A percentile compares a stretch with the other conserved stretches of the same genome.
phyloP scores from a whole-genome alignment of 805 yeast genomes.

The Brettanomyces bruxellensis region DNA sequence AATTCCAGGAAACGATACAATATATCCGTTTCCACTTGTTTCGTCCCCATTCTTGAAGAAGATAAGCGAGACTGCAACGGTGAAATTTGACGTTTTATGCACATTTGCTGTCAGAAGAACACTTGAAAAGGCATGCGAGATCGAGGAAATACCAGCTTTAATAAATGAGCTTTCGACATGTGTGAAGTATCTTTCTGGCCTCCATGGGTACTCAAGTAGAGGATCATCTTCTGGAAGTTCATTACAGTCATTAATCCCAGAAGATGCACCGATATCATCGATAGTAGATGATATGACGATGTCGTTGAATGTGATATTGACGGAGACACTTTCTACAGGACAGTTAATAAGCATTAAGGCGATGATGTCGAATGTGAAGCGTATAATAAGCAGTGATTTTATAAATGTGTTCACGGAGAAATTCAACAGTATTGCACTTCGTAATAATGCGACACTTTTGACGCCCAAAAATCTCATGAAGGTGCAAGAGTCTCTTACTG shows the following conservation, averaged over 20 bases:
- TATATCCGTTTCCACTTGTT: slow-evolving; percentile 43
- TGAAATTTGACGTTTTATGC: slow-evolving; percentile 56
- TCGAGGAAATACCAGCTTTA: slow-evolving; percentile 69
- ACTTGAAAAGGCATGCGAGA: slow-evolving; percentile 67
- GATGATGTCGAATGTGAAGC: slow-evolving; percentile 45
- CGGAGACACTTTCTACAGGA: slow-evolving; percentile 65
- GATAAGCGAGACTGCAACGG: slow-evolving; percentile 40
- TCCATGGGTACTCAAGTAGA: not conserved
- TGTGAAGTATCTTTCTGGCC: slow-evolving; percentile 17
- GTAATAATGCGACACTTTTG: slow-evolving; percentile 21
- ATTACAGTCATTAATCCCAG: slow-evolving; percentile 29
- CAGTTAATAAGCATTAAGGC: slow-evolving; percentile 46
- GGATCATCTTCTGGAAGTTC: slow-evolving; percentile 6
- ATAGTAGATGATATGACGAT: slow-evolving; percentile 79
- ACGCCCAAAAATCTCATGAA: slow-evolving; percentile 8
- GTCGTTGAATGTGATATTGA: slow-evolving; percentile 57
- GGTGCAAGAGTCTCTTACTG: slow-evolving; percentile 6
- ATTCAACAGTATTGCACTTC: slow-evolving; percentile 36
- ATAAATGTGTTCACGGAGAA: slow-evolving; percentile 44
- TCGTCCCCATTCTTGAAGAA: slow-evolving; percentile 50
- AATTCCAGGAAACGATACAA: slow-evolving; percentile 9
- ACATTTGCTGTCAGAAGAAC: slow-evolving; percentile 68
- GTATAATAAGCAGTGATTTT: slow-evolving; percentile 57
- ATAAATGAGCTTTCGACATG: slow-evolving; percentile 24
- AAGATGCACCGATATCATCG: slow-evolving; percentile 66